Conservation (phyloP, 2,329 filamentous ascomycete genomes). For the Aspergillus uvarum region DNA sequence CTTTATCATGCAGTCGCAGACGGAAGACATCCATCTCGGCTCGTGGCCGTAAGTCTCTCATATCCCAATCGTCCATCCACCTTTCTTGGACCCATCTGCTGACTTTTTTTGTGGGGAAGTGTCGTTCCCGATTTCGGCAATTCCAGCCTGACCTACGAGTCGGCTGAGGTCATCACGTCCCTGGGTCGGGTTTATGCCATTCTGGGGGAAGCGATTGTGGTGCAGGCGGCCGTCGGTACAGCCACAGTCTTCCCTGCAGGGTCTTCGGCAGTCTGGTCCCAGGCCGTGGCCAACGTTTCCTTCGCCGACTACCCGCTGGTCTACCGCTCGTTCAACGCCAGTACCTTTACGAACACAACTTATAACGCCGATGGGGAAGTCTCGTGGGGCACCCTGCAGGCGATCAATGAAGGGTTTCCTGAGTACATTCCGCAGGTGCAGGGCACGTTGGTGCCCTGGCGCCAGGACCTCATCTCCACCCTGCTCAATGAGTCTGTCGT, state of each 20-base stretch:
- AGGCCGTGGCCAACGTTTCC: neutral
- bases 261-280: neutral
- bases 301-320: neutral
- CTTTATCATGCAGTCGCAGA: neutral
- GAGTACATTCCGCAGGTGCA: neutral
- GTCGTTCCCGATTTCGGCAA: no score
- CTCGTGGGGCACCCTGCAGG: neutral
- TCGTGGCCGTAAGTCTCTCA: neutral
- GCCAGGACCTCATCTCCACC: no score
- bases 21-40: neutral
- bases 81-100: no score
- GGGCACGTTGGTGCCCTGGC: no score
- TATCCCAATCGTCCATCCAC: neutral
- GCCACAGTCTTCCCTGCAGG: no score
- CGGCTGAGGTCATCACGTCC: no score
- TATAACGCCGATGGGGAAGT: neutral
- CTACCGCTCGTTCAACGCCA: neutral
- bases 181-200: no score
- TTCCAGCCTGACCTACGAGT: no score
- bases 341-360: neutral
- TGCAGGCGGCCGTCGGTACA: neutral
- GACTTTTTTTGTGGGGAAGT: no score
- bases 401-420: neutral
- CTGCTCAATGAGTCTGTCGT: no score
- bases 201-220: neutral